A percentile compares a stretch with the other conserved stretches of the same genome.
phyloP scores from a whole-genome alignment of 2,329 filamentous ascomycete genomes.

The Coleophoma cylindrospora region DNA sequence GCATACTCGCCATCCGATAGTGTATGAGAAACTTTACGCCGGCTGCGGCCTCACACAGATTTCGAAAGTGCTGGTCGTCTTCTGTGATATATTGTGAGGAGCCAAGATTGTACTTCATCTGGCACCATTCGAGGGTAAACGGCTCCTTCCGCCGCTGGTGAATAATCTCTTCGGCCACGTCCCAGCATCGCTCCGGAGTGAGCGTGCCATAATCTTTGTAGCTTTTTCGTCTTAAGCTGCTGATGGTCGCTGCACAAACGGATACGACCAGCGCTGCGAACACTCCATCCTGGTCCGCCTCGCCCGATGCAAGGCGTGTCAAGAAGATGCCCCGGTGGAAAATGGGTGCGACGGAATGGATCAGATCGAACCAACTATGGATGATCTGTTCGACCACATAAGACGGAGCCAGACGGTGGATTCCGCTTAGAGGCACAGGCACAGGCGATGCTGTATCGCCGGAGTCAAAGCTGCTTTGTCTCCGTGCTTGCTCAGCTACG shows the following conservation, averaged over 20 bases:
- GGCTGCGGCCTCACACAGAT: constrained; percentile 19
- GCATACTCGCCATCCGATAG: constrained; percentile 18
- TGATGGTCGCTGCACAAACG: constrained; percentile 29
- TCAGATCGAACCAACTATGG: constrained; percentile 29
- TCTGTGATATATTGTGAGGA: no score
- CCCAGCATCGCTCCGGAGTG: constrained; percentile 23
- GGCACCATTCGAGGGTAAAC: constrained; percentile 30
- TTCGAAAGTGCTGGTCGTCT: constrained; percentile 1
- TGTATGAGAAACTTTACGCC: constrained; percentile 26
- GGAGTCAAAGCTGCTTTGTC: neutral
- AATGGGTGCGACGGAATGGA: constrained; percentile 30
- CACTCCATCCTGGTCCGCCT: constrained; percentile 18
- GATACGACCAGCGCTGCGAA: constrained; percentile 30
- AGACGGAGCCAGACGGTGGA: constrained; percentile 4
- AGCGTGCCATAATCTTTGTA: constrained; percentile 16
- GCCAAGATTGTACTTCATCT: constrained; percentile 30
- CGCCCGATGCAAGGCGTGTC: constrained; percentile 10
- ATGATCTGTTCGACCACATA: constrained; percentile 18
- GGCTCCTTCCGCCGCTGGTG: neutral
- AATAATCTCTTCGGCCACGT: neutral
- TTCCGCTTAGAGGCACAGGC: no score
- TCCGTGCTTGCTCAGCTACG: neutral
- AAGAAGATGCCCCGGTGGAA: constrained; percentile 22
- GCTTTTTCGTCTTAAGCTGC: constrained; percentile 23
- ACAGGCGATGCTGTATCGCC: no score